Evolutionary conservation across 441 rosid genomes (phyloP).

Genomic region (Syzygium malaccense): DNA sequence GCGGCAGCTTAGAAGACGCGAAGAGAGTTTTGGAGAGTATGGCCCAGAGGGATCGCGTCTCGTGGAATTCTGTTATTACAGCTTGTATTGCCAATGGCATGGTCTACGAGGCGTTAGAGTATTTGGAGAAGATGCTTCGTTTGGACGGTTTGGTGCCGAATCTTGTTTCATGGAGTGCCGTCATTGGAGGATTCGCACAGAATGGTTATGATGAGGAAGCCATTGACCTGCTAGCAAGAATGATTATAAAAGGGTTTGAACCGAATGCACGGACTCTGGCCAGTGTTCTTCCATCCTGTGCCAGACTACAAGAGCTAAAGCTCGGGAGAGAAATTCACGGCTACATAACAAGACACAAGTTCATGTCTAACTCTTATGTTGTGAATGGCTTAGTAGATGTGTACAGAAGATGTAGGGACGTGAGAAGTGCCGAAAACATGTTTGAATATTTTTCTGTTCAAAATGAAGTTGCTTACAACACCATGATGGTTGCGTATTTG

Average conservation of each 20-base stretch:
- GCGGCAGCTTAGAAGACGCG: constrained; percentile 46
- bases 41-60: constrained; percentile 33
- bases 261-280: constrained; percentile 52
- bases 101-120: constrained; percentile 40
- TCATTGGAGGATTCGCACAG: constrained; percentile 49
- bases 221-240: constrained; percentile 26
- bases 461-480: constrained; percentile 42
- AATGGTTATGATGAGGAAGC: constrained; percentile 53
- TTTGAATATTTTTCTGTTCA: constrained; percentile 37
- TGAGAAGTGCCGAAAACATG: constrained; percentile 36
- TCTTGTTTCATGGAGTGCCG: constrained; percentile 56
- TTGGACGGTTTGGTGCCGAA: constrained; percentile 25
- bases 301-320: constrained; percentile 32
- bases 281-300: constrained; percentile 56
- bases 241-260: constrained; percentile 36
- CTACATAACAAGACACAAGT: constrained; percentile 36
- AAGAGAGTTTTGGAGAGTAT: constrained; percentile 26
- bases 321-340: constrained; percentile 51
- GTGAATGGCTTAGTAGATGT: constrained; percentile 56
- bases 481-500: constrained; percentile 53
- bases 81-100: constrained; percentile 47
- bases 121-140: constrained; percentile 27
- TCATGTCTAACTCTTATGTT: constrained; percentile 33
- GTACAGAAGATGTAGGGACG: constrained; percentile 51
- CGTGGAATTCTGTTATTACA: constrained; percentile 49